Percentiles rank a stretch among this genome's conserved stretches.
These are phyloP conservation scores for Gloeopeniophorella convolvens DNA, from an alignment of 768 basidiomycete genomes.

Conservation along the genomic window DNA sequence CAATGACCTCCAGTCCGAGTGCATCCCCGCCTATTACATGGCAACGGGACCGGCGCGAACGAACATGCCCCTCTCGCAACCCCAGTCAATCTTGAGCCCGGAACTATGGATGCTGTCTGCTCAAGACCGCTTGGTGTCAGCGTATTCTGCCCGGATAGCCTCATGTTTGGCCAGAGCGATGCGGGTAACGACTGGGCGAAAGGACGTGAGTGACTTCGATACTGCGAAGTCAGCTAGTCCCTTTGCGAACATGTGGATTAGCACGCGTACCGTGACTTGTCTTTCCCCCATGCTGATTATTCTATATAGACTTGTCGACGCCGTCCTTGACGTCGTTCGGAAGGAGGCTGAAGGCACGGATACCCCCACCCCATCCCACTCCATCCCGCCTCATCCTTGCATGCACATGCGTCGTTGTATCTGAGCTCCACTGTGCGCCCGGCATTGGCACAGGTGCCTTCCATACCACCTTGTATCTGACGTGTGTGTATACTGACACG, in stretches of 20 bases:
- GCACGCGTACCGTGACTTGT: slow-evolving; percentile 22
- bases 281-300: slow-evolving; percentile 16
- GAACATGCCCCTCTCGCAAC: slow-evolving; percentile 99
- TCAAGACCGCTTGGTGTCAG: slow-evolving; percentile 83
- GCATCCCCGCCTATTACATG: slow-evolving; percentile 97
- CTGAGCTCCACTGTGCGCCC: too few relatives aligned
- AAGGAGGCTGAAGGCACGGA: slow-evolving; percentile 98
- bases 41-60: slow-evolving; percentile 90
- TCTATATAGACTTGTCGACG: slow-evolving; percentile 75
- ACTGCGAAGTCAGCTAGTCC: neutral
- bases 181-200: slow-evolving; percentile 99
- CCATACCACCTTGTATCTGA: too few relatives aligned
- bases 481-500: too few relatives aligned
- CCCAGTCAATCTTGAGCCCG: slow-evolving; percentile 95
- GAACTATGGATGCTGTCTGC: slow-evolving; percentile 91
- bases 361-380: too few relatives aligned
- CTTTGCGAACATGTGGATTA: slow-evolving; percentile 1
- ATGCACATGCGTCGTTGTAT: too few relatives aligned
- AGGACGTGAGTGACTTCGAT: slow-evolving; percentile 68
- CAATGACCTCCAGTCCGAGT: slow-evolving; percentile 93
- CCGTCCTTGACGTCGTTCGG: slow-evolving; percentile 95
- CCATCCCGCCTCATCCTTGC: too few relatives aligned
- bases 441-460: too few relatives aligned
- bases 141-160: slow-evolving; percentile 97
- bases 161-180: slow-evolving; percentile 96